These are phyloP conservation scores for Aeschynomene evenia DNA, from an alignment of 306 rosid genomes.

Conservation along the genomic window DNA sequence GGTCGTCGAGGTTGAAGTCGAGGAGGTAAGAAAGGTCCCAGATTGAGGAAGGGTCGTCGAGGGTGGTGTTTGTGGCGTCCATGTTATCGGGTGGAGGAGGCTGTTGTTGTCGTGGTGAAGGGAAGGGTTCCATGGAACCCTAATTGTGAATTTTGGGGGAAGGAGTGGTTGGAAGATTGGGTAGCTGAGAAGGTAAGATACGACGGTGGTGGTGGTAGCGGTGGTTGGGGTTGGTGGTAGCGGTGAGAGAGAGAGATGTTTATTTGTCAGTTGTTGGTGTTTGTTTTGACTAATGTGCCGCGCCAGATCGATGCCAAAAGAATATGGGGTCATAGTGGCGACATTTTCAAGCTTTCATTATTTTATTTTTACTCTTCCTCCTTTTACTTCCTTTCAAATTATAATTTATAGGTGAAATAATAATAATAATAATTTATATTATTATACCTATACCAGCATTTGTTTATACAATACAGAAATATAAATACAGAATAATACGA, in stretches of 20 bases:
- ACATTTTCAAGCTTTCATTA: conserved; percentile 20
- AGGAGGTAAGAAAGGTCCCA: conserved; percentile 42
- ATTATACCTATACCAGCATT: too few species aligned
- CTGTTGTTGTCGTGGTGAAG: not conserved
- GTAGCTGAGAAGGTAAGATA: conserved; percentile 37
- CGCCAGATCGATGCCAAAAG: too few species aligned
- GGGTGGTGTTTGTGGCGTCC: not conserved
- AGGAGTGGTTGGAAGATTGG: conserved; percentile 20
- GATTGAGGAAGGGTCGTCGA: conserved; percentile 31
- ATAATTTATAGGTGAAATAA: too few species aligned
- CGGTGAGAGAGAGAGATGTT: not conserved
- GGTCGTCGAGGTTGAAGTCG: conserved; percentile 32
- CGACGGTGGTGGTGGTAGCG: conserved; percentile 7
- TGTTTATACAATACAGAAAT: too few species aligned
- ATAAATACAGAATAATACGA: too few species aligned
- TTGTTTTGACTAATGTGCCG: not conserved
- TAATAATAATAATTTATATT: too few species aligned
- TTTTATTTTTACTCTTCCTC: too few species aligned
- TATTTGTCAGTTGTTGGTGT: too few species aligned
- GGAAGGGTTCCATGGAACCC: conserved; percentile 25
- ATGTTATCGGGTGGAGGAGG: not conserved
- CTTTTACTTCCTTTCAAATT: too few species aligned
- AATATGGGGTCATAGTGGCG: conserved; percentile 26
- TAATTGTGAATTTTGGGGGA: not conserved
- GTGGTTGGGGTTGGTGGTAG: not conserved